These are phyloP conservation scores for Candida chilensis DNA, from an alignment of 805 yeast genomes.

Conservation along the genomic window DNA sequence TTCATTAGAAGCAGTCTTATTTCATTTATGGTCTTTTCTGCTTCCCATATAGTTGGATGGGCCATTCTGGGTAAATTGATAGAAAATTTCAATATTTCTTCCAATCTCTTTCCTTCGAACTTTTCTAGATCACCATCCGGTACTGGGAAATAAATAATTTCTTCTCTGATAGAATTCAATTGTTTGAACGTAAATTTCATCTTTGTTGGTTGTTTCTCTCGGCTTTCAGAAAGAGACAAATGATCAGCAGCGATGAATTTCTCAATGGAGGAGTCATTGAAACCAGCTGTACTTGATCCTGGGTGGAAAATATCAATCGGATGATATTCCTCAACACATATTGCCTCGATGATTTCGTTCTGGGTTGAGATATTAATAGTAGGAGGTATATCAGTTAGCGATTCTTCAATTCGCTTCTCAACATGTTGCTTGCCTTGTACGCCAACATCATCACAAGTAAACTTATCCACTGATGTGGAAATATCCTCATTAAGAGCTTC, in stretches of 20 bases:
- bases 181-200: slow-evolving; percentile 2
- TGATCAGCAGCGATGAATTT: slow-evolving; percentile 2
- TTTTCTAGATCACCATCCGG: neutral
- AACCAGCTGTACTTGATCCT: slow-evolving; percentile 3
- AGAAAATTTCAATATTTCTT: slow-evolving; percentile 6
- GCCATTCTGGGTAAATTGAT: neutral
- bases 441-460: too few species aligned
- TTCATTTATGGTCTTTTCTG: slow-evolving; percentile 4
- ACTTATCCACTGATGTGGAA: too few species aligned
- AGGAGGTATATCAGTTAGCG: too few species aligned
- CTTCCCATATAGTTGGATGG: slow-evolving; percentile 9
- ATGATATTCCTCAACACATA: neutral
- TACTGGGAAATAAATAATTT: neutral
- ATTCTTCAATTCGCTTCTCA: too few species aligned
- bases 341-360: neutral
- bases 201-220: neutral
- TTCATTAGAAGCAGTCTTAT: slow-evolving; percentile 1
- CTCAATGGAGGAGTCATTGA: slow-evolving; percentile 4
- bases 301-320: slow-evolving; percentile 3
- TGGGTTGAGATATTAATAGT: neutral
- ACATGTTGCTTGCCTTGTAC: too few species aligned
- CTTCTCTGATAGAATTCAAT: slow-evolving; percentile 1
- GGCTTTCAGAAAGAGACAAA: too few species aligned
- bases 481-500: too few species aligned
- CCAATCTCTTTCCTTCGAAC: slow-evolving; percentile 5